phyloP scores from a whole-genome alignment of 108 stramenopile genomes.

The Nitzschia inconspicua region DNA sequence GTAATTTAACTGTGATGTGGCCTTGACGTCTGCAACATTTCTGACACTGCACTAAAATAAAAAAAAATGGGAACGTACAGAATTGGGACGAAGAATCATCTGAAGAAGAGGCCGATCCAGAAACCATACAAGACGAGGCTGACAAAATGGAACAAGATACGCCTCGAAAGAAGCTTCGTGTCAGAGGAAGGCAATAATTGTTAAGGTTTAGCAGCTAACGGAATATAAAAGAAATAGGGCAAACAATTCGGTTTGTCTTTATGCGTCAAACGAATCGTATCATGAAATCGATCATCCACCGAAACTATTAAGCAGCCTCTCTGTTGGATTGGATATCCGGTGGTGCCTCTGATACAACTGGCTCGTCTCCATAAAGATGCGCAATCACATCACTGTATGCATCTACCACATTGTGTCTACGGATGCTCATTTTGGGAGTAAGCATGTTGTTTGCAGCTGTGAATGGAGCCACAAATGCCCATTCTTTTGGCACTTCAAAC shows the following conservation, averaged over 20 bases:
- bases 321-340: too few species aligned
- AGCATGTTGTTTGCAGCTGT: slow-evolving; percentile 85
- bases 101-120: slow-evolving; percentile 39
- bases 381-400: slow-evolving; percentile 63
- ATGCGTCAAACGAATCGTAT: too few species aligned
- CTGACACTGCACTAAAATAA: too few species aligned
- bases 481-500: slow-evolving; percentile 74
- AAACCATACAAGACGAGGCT: slow-evolving; percentile 2
- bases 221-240: too few species aligned
- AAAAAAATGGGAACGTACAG: too few species aligned
- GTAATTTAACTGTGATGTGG: background rate
- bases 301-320: too few species aligned
- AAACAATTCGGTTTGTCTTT: too few species aligned
- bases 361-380: slow-evolving; percentile 56
- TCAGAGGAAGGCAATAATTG: background rate
- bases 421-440: slow-evolving; percentile 92
- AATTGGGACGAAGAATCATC: slow-evolving; percentile 80
- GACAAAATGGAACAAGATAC: background rate
- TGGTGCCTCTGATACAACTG: slow-evolving; percentile 1
- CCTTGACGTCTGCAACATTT: too few species aligned
- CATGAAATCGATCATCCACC: too few species aligned
- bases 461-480: slow-evolving; percentile 85
- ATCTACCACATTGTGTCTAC: slow-evolving; percentile 83
- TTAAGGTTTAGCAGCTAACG: too few species aligned
- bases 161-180: slow-evolving; percentile 12